A percentile compares a stretch with the other conserved stretches of the same genome.
Evolutionary conservation across 352 stramenopile species (phyloP).

Genomic region (Phytopythium chamaehyphon): DNA sequence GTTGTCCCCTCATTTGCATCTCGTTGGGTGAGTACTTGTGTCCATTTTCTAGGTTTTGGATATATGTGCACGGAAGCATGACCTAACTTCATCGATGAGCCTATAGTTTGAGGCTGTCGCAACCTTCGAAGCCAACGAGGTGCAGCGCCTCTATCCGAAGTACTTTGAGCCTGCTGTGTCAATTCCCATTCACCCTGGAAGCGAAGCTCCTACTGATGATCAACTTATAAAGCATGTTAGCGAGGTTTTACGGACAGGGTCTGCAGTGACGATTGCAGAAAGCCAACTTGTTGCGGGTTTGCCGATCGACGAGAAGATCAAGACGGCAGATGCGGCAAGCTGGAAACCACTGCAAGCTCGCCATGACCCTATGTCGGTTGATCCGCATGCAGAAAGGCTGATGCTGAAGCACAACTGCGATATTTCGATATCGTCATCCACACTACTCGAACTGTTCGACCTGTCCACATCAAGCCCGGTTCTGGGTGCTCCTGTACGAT

Average conservation of each 20-base stretch:
- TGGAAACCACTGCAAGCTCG: neutral
- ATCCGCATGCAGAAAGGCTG: constrained; percentile 44
- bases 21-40: constrained; percentile 28
- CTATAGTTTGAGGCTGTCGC: constrained; percentile 35
- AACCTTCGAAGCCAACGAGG: constrained; percentile 49
- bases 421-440: constrained; percentile 64
- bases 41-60: too few species aligned
- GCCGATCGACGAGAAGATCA: neutral
- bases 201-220: neutral
- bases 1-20: constrained; percentile 14
- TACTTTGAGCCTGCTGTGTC: constrained; percentile 36
- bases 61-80: too few species aligned
- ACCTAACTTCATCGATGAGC: too few species aligned
- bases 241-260: constrained; percentile 5
- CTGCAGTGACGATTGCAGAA: neutral
- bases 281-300: neutral
- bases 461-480: constrained; percentile 7
- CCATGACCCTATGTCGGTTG: constrained; percentile 46
- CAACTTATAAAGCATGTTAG: constrained; percentile 31
- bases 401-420: constrained; percentile 72
- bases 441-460: constrained; percentile 70
- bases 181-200: neutral
- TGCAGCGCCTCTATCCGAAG: constrained; percentile 56
- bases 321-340: neutral
- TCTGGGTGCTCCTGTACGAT: neutral